phyloP scores from a whole-genome alignment of 2,329 filamentous ascomycete genomes.

The Scorias spongiosa region DNA sequence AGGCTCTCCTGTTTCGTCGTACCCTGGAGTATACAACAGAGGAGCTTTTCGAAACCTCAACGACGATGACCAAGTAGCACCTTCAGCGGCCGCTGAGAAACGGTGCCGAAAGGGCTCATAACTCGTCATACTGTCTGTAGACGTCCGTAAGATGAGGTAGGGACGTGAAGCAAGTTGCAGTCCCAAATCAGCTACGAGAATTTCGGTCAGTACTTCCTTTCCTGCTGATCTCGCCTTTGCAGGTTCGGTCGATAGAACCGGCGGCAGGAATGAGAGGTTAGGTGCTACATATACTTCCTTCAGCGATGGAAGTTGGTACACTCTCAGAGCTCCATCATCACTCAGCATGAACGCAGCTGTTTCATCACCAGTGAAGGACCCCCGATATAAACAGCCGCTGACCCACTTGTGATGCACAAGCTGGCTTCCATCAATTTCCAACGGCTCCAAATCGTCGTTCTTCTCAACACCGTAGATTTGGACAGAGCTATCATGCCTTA shows the following conservation, averaged over 20 bases:
- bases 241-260: conserved; percentile 58
- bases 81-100: conserved; percentile 14
- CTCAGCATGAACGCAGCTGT: conserved; percentile 66
- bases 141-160: conserved; percentile 68
- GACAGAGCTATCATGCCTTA: conserved; percentile 70
- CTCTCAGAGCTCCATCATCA: conserved; percentile 51
- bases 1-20: conserved; percentile 31
- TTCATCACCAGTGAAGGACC: conserved; percentile 37
- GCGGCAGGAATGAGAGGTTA: conserved; percentile 62
- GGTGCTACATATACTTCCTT: conserved; percentile 60
- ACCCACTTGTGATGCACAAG: conserved; percentile 66
- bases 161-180: conserved; percentile 55
- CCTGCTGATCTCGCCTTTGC: conserved; percentile 52
- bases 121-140: conserved; percentile 67
- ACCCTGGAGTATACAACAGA: conserved; percentile 51
- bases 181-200: conserved; percentile 73
- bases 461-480: conserved; percentile 66
- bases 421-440: conserved; percentile 32
- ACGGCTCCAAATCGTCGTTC: conserved; percentile 51
- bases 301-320: conserved; percentile 64
- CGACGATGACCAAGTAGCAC: conserved; percentile 34
- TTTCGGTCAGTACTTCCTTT: conserved; percentile 61
- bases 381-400: conserved; percentile 69
- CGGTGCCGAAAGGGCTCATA: conserved; percentile 61
- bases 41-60: conserved; percentile 64